phyloP scores from a whole-genome alignment of 1,284 basidiomycete genomes.

The Irpex rosettiformis region DNA sequence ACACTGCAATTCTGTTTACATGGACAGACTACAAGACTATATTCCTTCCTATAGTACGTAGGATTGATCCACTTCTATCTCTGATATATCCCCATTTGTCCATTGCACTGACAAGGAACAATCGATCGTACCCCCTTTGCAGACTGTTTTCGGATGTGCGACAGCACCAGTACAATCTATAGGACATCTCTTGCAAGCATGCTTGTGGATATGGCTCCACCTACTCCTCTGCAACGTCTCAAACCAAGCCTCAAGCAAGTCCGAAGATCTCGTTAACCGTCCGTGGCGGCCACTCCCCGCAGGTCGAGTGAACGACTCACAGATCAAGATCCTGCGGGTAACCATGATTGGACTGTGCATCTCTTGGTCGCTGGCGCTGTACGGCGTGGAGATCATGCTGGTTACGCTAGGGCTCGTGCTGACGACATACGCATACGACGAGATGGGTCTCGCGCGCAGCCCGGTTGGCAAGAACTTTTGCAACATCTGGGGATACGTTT shows the following conservation, averaged over 20 bases:
- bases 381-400: slow-evolving; percentile 21
- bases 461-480: slow-evolving; percentile 29
- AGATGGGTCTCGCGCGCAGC: slow-evolving; percentile 22
- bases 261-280: slow-evolving; percentile 32
- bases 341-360: slow-evolving; percentile 23
- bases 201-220: slow-evolving; percentile 31
- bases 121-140: too few relatives aligned
- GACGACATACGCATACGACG: slow-evolving; percentile 30
- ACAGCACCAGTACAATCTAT: slow-evolving; percentile 20
- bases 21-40: slow-evolving; percentile 27
- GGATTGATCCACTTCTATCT: not conserved
- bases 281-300: slow-evolving; percentile 34
- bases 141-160: slow-evolving; percentile 24
- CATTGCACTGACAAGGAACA: not conserved
- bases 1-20: slow-evolving; percentile 25
- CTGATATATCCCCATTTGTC: not conserved
- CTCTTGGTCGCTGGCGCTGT: slow-evolving; percentile 19
- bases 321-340: slow-evolving; percentile 30
- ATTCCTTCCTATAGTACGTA: slow-evolving; percentile 24
- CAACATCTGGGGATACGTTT: slow-evolving; percentile 30
- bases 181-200: slow-evolving; percentile 14
- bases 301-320: slow-evolving; percentile 23
- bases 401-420: slow-evolving; percentile 24
- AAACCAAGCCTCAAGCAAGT: slow-evolving; percentile 28
- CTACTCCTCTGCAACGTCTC: slow-evolving; percentile 33